phyloP scores from a whole-genome alignment of 2,329 filamentous ascomycete genomes.

The Venturia carpophila region DNA sequence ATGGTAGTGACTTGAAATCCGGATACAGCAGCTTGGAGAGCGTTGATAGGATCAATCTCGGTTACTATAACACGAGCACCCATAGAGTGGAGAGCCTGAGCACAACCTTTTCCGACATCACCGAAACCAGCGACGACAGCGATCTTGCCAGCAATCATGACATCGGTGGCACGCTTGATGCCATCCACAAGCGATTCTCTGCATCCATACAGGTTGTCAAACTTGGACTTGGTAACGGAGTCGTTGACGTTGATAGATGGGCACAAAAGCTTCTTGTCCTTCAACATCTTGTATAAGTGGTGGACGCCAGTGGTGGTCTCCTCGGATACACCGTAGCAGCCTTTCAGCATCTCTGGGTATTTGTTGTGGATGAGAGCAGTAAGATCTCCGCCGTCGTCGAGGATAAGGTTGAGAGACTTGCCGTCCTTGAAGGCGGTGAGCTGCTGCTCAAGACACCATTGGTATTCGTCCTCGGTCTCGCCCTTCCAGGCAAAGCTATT shows the following conservation, averaged over 20 bases:
- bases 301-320: constrained; percentile 99
- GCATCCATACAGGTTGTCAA: constrained; percentile 99
- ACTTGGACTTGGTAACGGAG: constrained; percentile 99
- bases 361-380: constrained; percentile 94
- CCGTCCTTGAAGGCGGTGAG: constrained; percentile 91
- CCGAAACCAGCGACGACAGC: constrained; percentile 96
- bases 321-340: constrained; percentile 97
- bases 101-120: constrained; percentile 98
- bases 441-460: constrained; percentile 99
- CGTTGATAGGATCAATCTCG: constrained; percentile 98
- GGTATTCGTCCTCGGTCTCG: constrained; percentile 99
- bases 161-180: constrained; percentile 99
- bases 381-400: constrained; percentile 96
- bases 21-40: constrained; percentile 95
- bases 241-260: constrained; percentile 99
- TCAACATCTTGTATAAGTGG: constrained; percentile 98
- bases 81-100: constrained; percentile 92
- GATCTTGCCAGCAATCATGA: constrained; percentile 99
- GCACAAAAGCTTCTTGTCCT: constrained; percentile 68
- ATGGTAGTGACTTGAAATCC: constrained; percentile 96
- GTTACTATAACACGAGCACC: constrained; percentile 94
- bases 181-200: constrained; percentile 96
- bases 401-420: constrained; percentile 96
- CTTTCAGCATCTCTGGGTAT: constrained; percentile 97
- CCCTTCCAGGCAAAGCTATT: constrained; percentile 64